Conservation (phyloP, 140 eudicot species). For the Oenanthe javanica region DNA sequence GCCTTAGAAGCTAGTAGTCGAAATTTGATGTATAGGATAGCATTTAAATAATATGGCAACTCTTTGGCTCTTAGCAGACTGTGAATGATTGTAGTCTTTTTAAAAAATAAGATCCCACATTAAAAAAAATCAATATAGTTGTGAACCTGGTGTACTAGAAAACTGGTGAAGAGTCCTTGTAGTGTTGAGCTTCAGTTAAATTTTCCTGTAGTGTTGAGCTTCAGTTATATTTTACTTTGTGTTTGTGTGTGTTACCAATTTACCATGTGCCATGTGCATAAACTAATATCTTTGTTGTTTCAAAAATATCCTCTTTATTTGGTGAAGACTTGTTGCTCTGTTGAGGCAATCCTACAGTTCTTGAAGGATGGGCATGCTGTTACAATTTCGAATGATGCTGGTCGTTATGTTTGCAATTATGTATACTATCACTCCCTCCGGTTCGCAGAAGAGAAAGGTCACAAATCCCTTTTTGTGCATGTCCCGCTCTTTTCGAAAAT, state of each 20-base stretch:
- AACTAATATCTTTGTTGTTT: neutral
- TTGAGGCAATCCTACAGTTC: constrained; percentile 32
- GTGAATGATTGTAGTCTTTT: neutral
- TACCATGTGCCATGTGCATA: neutral
- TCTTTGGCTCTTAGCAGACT: neutral
- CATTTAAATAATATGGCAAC: neutral
- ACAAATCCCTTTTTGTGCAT: constrained; percentile 66
- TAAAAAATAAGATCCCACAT: neutral
- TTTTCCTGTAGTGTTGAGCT: neutral
- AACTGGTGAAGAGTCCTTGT: neutral
- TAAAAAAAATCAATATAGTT: neutral
- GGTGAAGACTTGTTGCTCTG: constrained; percentile 37
- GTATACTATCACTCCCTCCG: constrained; percentile 77
- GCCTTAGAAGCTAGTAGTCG: neutral
- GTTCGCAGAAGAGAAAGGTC: constrained; percentile 60
- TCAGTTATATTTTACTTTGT: neutral
- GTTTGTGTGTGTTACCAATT: neutral
- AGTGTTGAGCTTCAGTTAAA: neutral
- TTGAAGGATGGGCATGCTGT: constrained; percentile 39
- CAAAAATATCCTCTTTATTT: neutral
- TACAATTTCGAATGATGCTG: constrained; percentile 45
- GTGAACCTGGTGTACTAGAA: neutral
- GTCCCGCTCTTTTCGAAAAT: constrained; percentile 58
- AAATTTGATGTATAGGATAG: neutral
- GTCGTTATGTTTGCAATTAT: constrained; percentile 71